These are phyloP conservation scores for Salicornia ramosissima DNA, from an alignment of 148 eudicot genomes.

Conservation along the genomic window DNA sequence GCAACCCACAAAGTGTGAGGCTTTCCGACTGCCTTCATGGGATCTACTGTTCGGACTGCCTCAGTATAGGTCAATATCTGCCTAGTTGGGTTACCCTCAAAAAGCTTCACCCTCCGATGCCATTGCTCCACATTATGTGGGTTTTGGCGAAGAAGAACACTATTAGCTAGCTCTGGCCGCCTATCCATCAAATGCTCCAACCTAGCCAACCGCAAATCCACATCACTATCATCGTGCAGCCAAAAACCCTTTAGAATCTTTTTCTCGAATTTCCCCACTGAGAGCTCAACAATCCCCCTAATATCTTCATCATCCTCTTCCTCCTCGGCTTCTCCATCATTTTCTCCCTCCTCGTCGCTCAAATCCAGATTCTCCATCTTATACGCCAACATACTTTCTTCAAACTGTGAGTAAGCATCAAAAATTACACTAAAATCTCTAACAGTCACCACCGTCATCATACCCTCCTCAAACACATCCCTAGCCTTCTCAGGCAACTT, in stretches of 20 bases:
- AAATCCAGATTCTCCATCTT: conserved; percentile 69
- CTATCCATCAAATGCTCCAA: conserved; percentile 76
- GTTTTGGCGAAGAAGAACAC: conserved; percentile 91
- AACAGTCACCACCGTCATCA: conserved; percentile 84
- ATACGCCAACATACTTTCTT: conserved; percentile 76
- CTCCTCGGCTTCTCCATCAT: conserved; percentile 26
- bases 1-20: conserved; percentile 97
- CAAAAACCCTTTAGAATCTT: conserved; percentile 56
- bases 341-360: conserved; percentile 48
- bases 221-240: conserved; percentile 74
- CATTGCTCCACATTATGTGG: conserved; percentile 99
- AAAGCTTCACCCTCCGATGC: conserved; percentile 90
- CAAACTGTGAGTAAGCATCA: conserved; percentile 89
- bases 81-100: conserved; percentile 82
- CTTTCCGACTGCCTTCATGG: conserved; percentile 93
- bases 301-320: conserved; percentile 48
- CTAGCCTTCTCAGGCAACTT: conserved; percentile 76
- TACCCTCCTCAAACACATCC: conserved; percentile 91
- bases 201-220: conserved; percentile 71
- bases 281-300: conserved; percentile 42
- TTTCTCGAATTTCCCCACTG: conserved; percentile 50
- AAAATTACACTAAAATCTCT: conserved; percentile 90
- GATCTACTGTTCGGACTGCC: conserved; percentile 92
- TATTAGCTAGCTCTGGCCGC: conserved; percentile 86
- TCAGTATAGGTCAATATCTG: conserved; percentile 85